Conservation (phyloP, 2,329 filamentous ascomycete genomes). For the Sporothrix mexicana region DNA sequence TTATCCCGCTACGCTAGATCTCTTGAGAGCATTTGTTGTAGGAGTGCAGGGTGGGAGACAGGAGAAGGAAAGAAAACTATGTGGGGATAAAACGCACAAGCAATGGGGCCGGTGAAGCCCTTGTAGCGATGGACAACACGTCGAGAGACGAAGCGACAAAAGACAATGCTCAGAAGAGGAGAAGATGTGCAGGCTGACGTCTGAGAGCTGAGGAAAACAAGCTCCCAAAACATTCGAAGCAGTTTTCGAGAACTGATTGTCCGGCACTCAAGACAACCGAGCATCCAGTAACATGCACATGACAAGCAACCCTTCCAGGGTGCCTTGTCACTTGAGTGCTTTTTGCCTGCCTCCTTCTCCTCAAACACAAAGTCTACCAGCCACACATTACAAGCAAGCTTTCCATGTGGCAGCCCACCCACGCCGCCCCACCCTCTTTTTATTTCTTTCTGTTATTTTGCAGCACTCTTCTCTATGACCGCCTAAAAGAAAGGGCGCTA, state of each 20-base stretch:
- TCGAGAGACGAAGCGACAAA: not conserved
- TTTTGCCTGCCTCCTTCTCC: not conserved
- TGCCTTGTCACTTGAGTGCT: not conserved
- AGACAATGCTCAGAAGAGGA: not conserved
- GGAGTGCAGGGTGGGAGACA: not conserved
- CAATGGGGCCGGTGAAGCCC: slow-evolving; percentile 14
- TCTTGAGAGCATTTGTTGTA: not conserved
- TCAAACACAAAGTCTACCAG: not conserved
- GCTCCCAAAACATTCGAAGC: no score
- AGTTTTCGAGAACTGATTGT: not conserved
- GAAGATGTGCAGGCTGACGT: not conserved
- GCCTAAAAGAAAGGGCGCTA: not conserved
- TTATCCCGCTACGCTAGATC: slow-evolving; percentile 6
- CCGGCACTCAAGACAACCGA: not conserved
- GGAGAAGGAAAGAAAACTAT: no score
- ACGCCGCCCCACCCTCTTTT: not conserved
- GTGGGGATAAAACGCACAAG: not conserved
- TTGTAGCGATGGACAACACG: not conserved
- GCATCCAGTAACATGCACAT: slow-evolving; percentile 1
- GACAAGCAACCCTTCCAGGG: slow-evolving; percentile 14
- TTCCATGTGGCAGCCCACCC: slow-evolving; percentile 9
- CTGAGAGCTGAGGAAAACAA: not conserved
- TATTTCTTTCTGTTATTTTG: not conserved
- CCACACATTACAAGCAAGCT: not conserved
- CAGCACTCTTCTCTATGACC: not conserved